Evolutionary conservation across 2,329 filamentous ascomycete genomes (phyloP), one percentile per base, ranked within the genome.

Genomic region (Ophiocordyceps unilateralis): DNA sequence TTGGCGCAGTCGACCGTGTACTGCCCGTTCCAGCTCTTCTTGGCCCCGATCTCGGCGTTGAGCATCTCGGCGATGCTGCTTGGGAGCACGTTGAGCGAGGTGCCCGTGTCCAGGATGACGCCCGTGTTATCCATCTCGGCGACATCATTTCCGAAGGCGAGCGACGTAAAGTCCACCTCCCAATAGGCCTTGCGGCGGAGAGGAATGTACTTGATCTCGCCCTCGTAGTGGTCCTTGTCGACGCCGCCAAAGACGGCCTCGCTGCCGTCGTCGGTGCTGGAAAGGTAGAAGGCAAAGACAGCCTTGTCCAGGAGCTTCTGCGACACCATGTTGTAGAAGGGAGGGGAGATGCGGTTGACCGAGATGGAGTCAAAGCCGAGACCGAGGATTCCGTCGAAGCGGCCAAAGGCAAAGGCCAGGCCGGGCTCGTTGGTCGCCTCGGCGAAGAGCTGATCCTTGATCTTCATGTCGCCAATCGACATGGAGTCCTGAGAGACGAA

Each of bases 101-200:
- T 98, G 56, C 91, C 91, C 44, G 91, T 98, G 73, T 98, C 91
- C 47, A 98, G 83, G 51, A 98, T 95, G 55, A 87, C 85, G 67
- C 91, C 93, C 46, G 87, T 95, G 72, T 85, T 78, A 51, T 96
- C 89, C 50, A 96, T 79, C 63, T 94, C 83, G 47, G 88, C 88
- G 51, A 77, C 80, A 58, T 83, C 76, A 43, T 88, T 74, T 54
- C 91, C 93, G 50, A 95, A 86, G 44, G 82, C 78, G 66, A 98
- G 91, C 50, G 86, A 74, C 57, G 96, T 81, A 48, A 98, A 79
- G 57, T 96, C 88, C 44, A 98, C 89, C 74, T 98, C 91, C 91
- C 91, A 98, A 76, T 98, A 98, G 41, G 91, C 91, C 81, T 96
- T 96, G 62, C 91, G 85, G 64, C 91, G 85, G 53, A 98, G 77